These are phyloP conservation scores for Trametes cinnabarina DNA, from an alignment of 768 basidiomycete species.

Conservation along the genomic window DNA sequence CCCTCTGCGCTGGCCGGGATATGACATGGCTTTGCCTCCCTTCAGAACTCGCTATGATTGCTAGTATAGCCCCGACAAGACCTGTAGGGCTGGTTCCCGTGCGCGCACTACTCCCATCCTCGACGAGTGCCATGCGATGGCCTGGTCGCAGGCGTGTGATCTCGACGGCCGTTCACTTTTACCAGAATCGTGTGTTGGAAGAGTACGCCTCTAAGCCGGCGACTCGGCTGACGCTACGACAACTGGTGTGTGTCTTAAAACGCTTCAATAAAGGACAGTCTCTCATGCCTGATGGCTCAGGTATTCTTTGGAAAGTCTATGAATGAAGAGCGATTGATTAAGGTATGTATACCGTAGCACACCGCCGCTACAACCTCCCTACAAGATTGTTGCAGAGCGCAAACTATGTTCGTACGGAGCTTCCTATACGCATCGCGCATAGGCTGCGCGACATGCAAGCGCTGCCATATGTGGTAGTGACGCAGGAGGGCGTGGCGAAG, in stretches of 20 bases:
- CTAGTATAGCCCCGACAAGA: background rate
- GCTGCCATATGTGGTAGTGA: slow-evolving; percentile 83
- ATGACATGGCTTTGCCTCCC: slow-evolving; percentile 12
- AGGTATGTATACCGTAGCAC: slow-evolving; percentile 41
- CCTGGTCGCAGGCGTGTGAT: background rate
- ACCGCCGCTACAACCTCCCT: background rate
- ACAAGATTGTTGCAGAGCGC: slow-evolving; percentile 55
- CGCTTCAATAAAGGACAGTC: background rate
- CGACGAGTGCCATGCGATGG: background rate
- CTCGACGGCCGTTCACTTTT: slow-evolving; percentile 47
- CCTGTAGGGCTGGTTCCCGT: background rate
- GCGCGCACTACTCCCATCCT: background rate
- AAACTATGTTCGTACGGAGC: slow-evolving; percentile 86
- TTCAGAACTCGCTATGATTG: background rate
- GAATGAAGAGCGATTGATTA: slow-evolving; percentile 74
- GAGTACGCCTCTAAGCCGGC: slow-evolving; percentile 74
- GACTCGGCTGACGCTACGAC: slow-evolving; percentile 70
- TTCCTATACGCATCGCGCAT: slow-evolving; percentile 86
- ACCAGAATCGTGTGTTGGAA: slow-evolving; percentile 81
- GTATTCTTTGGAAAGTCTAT: slow-evolving; percentile 86
- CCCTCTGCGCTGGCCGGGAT: background rate
- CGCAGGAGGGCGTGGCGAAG: slow-evolving; percentile 75
- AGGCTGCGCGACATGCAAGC: slow-evolving; percentile 83
- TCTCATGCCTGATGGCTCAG: slow-evolving; percentile 37
- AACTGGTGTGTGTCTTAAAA: slow-evolving; percentile 52